Base-by-base conservation (phyloP, 2,329 filamentous ascomycete species). In the Endoconidiophora polonica region DNA sequence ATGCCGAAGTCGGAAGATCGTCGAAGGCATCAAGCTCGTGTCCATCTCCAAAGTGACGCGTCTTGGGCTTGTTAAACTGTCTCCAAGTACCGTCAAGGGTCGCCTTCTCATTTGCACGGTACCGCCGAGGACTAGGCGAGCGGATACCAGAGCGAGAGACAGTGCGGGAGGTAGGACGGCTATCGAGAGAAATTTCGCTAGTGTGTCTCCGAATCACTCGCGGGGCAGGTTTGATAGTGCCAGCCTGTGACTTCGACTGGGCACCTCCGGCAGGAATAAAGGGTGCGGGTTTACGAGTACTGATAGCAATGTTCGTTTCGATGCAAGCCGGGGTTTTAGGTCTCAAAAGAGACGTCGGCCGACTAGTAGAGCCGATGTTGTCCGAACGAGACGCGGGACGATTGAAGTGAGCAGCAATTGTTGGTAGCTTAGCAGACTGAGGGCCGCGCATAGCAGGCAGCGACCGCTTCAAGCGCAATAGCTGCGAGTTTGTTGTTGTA, bases 11-110 rank as follows among this genome's bases (percentile, higher is more conserved):
- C 1, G 90, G 90, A 50, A 98, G 68, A 64, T 98, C 91, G 61
- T 98, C 91, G 61, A 98, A 96, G 2, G 76, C 79, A 57, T 96
- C 90, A 33, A 98, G 72, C 64, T 98, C 91, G 54, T 82, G 83
- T 14, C 91, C 91, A 62, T 95, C 86, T 10, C 91, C 91, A 66
- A 93, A 98, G 72, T 70, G 39, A 39, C 55, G 55, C 20, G 56
- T 56, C 50, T 56, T 56, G 46, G 48, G 52, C 48, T 58, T 52
- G 54, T 50, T 41, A 48, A 54, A 48, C 49, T 55, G 52, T 49
- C 56, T 37, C 54, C 54, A 18, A 48, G 53, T 50, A 46, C 57
- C 52, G 38, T 54, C 54, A 14, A 55, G 44, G 7, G 56, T 57
- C 20, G 48, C 52, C 48, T 50, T 53, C 40, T 58, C 56, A 18